Evolutionary conservation across 805 yeast species (phyloP).

Genomic region (Zygosaccharomyces rouxii): DNA sequence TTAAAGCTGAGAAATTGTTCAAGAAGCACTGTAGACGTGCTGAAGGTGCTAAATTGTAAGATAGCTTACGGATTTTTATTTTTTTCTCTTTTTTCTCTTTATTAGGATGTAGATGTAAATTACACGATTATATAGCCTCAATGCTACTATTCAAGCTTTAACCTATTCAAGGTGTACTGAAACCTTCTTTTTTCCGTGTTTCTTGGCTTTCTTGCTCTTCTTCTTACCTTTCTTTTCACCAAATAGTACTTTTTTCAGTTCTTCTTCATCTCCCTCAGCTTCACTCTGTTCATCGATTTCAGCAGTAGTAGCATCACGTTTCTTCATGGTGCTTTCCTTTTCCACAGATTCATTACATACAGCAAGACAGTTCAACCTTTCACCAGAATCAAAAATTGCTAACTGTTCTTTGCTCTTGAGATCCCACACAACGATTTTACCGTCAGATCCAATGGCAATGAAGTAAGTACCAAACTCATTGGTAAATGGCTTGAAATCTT

Average conservation of each 20-base stretch:
- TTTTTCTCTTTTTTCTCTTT: slow-evolving; percentile 1
- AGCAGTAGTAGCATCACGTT: slow-evolving; percentile 48
- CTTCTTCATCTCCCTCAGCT: slow-evolving; percentile 72
- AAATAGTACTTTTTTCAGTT: slow-evolving; percentile 52
- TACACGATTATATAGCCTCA: neutral
- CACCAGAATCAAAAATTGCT: slow-evolving; percentile 88
- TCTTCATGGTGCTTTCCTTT: slow-evolving; percentile 63
- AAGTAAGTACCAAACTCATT: slow-evolving; percentile 45
- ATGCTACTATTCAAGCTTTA: neutral
- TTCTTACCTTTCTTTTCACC: slow-evolving; percentile 41
- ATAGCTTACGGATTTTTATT: neutral
- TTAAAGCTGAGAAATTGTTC: slow-evolving; percentile 76
- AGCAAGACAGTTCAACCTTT: slow-evolving; percentile 81
- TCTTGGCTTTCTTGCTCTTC: slow-evolving; percentile 41
- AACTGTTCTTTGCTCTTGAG: slow-evolving; percentile 63
- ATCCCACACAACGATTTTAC: slow-evolving; percentile 90
- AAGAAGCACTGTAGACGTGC: slow-evolving; percentile 81
- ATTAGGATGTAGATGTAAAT: slow-evolving; percentile 8
- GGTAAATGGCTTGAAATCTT: slow-evolving; percentile 60
- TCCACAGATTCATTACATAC: slow-evolving; percentile 76
- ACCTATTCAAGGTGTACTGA: slow-evolving; percentile 52
- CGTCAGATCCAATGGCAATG: slow-evolving; percentile 87
- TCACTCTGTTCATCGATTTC: slow-evolving; percentile 64
- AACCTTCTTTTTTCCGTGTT: slow-evolving; percentile 41
- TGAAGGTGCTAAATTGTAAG: slow-evolving; percentile 42